phyloP scores from a whole-genome alignment of 345 rosid genomes.

The Gossypium ekmanianum region DNA sequence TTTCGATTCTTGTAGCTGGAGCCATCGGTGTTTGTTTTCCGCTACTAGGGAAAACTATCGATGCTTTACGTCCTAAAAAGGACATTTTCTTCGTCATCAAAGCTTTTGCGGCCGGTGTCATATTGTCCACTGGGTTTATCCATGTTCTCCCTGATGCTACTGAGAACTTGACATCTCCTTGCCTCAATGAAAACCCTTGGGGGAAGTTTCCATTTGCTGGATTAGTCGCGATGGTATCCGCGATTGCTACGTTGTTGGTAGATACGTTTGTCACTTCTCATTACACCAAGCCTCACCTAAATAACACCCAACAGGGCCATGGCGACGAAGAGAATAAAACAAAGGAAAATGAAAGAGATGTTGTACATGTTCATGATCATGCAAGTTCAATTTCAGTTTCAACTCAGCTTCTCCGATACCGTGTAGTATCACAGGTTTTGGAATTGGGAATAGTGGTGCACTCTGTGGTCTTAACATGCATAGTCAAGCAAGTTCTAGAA shows the following conservation, averaged over 20 bases:
- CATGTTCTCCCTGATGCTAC: slow-evolving; percentile 49
- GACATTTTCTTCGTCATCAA: slow-evolving; percentile 28
- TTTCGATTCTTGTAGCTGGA: slow-evolving; percentile 44
- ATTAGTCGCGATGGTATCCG: slow-evolving; percentile 45
- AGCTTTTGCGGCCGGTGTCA: not conserved
- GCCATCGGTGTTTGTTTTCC: slow-evolving; percentile 55
- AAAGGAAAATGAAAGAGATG: slow-evolving; percentile 19
- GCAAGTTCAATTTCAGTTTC: not conserved
- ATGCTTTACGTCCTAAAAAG: slow-evolving; percentile 40
- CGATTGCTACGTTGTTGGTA: slow-evolving; percentile 44
- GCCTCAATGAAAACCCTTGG: slow-evolving; percentile 46
- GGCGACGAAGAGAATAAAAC: slow-evolving; percentile 1
- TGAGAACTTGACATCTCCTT: slow-evolving; percentile 41
- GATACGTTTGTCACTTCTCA: slow-evolving; percentile 44
- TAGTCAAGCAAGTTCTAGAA: too few species aligned
- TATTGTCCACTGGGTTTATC: slow-evolving; percentile 10
- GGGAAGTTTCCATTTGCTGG: slow-evolving; percentile 50
- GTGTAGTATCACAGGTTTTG: slow-evolving; percentile 47
- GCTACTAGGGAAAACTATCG: slow-evolving; percentile 29
- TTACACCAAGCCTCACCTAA: slow-evolving; percentile 13
- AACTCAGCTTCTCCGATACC: slow-evolving; percentile 39
- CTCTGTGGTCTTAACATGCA: slow-evolving; percentile 26
- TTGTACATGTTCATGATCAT: slow-evolving; percentile 21
- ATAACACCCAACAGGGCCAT: not conserved
- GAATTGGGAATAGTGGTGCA: slow-evolving; percentile 73